Evolutionary conservation across 192 early-diverging fungal species (phyloP).

Genomic region (Chytriomyces sp.): DNA sequence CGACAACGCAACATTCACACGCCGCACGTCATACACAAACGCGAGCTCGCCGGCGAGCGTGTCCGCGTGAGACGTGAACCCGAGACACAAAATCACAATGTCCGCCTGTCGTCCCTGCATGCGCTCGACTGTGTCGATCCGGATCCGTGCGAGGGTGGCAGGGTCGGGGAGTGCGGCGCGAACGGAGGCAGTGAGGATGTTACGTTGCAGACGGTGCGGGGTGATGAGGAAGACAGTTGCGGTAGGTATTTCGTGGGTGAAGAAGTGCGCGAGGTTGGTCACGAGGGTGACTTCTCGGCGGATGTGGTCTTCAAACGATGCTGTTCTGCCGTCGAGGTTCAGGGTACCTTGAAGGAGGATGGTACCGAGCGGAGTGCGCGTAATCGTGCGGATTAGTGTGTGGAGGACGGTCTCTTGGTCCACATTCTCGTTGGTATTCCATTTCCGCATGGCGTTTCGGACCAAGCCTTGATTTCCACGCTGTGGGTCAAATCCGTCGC

Average conservation of each 20-base stretch:
- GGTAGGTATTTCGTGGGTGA: background rate
- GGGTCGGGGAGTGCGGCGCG: background rate
- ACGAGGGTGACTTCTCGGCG: conserved; percentile 31
- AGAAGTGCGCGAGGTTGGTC: conserved; percentile 9
- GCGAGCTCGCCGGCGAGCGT: conserved; percentile 39
- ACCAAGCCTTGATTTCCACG: background rate
- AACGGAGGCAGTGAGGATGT: background rate
- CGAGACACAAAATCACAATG: conserved; percentile 63
- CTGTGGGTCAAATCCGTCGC: conserved; percentile 11
- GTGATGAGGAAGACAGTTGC: conserved; percentile 39
- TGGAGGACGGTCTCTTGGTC: background rate
- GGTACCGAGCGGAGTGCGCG: background rate
- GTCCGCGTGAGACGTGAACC: conserved; percentile 29
- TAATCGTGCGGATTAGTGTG: background rate
- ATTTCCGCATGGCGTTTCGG: background rate
- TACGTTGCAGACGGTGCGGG: conserved; percentile 42
- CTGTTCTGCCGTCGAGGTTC: background rate
- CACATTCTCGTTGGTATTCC: background rate
- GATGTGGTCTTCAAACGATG: background rate
- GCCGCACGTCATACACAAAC: conserved; percentile 35
- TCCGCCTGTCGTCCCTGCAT: conserved; percentile 52
- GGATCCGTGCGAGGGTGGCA: background rate
- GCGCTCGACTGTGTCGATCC: conserved; percentile 45
- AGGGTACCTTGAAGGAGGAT: background rate
- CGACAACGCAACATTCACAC: conserved; percentile 45